phyloP scores from a whole-genome alignment of 257 asterid genomes.

The Solanum raphanifolium region DNA sequence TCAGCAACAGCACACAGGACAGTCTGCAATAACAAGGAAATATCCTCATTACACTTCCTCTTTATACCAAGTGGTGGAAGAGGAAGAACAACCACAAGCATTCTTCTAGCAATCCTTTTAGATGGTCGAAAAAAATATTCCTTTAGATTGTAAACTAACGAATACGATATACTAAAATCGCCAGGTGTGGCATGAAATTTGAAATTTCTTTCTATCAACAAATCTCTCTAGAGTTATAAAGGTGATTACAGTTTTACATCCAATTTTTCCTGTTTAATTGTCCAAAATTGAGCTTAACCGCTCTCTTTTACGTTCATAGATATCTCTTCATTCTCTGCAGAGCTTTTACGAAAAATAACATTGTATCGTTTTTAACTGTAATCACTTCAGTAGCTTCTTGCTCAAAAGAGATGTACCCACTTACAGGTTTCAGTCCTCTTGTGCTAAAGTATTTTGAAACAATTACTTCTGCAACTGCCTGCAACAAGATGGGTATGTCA shows the following conservation, averaged over 20 bases:
- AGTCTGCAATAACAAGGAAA: conserved; percentile 34
- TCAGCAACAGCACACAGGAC: conserved; percentile 75
- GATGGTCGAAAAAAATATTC: not conserved
- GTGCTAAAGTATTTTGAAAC: conserved; percentile 45
- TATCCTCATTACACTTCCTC: not conserved
- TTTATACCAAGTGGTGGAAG: not conserved
- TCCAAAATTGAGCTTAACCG: not conserved
- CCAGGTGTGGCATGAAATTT: not conserved
- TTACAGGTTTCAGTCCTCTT: conserved; percentile 53
- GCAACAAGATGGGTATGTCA: conserved; percentile 6
- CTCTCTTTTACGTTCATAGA: not conserved
- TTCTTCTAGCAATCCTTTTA: not conserved
- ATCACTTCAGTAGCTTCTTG: not conserved
- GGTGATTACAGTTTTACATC: not conserved
- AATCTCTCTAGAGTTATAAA: not conserved
- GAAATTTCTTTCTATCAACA: not conserved
- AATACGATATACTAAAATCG: not conserved
- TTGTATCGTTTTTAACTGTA: not conserved
- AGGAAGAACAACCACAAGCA: not conserved
- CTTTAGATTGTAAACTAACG: not conserved
- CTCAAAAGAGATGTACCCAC: conserved; percentile 11
- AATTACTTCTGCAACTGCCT: conserved; percentile 79
- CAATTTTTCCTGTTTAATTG: not conserved
- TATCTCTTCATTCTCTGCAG: not conserved
- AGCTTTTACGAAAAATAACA: not conserved